Evolutionary conservation across 2,329 filamentous ascomycete genomes (phyloP).

Genomic region (Colletotrichum sp.): DNA sequence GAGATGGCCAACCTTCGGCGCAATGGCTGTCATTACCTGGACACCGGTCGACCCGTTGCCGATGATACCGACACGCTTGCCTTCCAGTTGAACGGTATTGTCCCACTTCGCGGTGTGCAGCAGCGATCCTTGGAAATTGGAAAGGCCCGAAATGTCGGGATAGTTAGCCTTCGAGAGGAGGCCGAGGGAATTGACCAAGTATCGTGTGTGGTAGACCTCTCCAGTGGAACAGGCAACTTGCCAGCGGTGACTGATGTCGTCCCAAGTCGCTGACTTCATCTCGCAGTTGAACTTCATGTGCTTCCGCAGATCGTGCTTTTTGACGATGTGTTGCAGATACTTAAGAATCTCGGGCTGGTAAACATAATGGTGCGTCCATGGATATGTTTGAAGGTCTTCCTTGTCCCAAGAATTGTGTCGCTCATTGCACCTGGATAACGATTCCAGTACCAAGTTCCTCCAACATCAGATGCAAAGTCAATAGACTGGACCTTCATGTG

Average conservation of each 20-base stretch:
- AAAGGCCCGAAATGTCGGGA: background rate
- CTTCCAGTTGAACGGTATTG: background rate
- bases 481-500: background rate
- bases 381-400: background rate
- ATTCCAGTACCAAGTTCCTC: background rate
- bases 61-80: background rate
- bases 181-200: background rate
- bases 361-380: background rate
- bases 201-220: background rate
- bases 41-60: background rate
- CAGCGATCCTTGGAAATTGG: background rate
- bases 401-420: background rate
- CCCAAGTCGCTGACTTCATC: background rate
- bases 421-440: background rate
- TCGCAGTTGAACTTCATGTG: background rate
- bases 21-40: background rate
- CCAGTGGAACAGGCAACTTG: background rate
- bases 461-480: background rate
- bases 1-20: rapidly evolving
- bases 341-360: background rate
- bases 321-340: background rate
- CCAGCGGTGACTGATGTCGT: background rate
- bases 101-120: background rate
- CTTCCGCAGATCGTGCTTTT: background rate
- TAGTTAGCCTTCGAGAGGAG: background rate